phyloP scores from a whole-genome alignment of 257 asterid species.

The Solanum chilense region DNA sequence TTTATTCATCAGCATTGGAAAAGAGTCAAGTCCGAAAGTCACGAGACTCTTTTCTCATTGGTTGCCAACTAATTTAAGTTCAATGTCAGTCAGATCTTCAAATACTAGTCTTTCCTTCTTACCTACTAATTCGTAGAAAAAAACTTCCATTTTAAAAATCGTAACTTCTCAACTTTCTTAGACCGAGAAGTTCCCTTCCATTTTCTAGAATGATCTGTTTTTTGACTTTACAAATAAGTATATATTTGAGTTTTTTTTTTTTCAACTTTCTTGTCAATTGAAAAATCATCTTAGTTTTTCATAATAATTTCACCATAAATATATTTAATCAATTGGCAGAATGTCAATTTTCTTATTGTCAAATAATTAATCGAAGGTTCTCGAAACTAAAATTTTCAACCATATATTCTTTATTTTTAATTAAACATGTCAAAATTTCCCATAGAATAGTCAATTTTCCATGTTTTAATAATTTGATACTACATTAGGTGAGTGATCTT shows the following conservation, averaged over 20 bases:
- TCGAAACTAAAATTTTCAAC: neutral
- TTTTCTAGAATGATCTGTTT: neutral
- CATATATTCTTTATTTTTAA: neutral
- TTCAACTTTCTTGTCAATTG: neutral
- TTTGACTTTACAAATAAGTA: neutral
- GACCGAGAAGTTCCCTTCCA: neutral
- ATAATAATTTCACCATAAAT: neutral
- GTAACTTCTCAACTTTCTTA: neutral
- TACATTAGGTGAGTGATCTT: neutral
- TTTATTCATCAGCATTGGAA: too few relatives aligned
- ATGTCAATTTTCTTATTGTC: neutral
- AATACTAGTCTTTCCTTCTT: neutral
- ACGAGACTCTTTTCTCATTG: neutral
- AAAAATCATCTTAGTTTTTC: neutral
- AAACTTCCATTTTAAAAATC: too few relatives aligned
- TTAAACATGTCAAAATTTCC: neutral
- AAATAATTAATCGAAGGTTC: neutral
- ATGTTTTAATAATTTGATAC: neutral
- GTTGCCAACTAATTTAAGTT: too few relatives aligned
- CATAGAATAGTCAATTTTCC: neutral
- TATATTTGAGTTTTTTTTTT: neutral
- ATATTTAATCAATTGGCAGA: too few relatives aligned
- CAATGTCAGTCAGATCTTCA: too few relatives aligned
- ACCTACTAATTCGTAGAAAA: neutral
- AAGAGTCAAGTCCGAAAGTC: neutral